A percentile compares a stretch with the other conserved stretches of the same genome.
phyloP scores from a whole-genome alignment of 208 protist species.

The Naegleria fowleri region DNA sequence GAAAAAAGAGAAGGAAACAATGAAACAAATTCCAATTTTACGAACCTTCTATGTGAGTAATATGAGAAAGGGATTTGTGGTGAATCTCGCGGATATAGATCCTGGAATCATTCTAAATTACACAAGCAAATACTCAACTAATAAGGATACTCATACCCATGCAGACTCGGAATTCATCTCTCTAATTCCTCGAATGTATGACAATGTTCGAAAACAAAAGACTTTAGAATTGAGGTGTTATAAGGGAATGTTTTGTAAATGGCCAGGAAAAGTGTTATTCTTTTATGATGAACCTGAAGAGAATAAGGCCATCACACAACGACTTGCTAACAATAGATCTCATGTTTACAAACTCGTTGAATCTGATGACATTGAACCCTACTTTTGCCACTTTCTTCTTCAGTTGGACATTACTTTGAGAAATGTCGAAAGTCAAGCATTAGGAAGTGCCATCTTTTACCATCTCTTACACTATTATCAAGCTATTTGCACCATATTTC shows the following conservation, averaged over 20 bases:
- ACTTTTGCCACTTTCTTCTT: not conserved
- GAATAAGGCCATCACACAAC: not conserved
- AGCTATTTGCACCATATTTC: not conserved
- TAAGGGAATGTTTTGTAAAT: not conserved
- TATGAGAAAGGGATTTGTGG: not conserved
- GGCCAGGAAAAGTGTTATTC: not conserved
- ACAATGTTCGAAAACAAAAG: not conserved
- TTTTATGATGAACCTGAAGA: not conserved
- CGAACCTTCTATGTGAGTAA: not conserved
- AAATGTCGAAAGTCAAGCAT: not conserved
- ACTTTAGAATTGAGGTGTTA: not conserved
- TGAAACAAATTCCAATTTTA: not conserved
- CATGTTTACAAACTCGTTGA: not conserved
- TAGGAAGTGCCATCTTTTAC: not conserved
- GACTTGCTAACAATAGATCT: not conserved
- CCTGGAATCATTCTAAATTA: too few species aligned
- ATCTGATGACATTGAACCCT: not conserved
- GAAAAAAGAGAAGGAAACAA: not conserved
- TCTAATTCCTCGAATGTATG: not conserved
- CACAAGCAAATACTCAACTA: not conserved
- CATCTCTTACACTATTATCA: not conserved
- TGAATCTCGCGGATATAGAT: not conserved
- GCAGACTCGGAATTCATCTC: not conserved
- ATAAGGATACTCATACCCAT: not conserved
- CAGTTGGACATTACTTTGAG: not conserved